These are phyloP conservation scores for Ulota crispa DNA, from an alignment of 225 moss, liverwort and hornwort genomes.

Conservation along the genomic window DNA sequence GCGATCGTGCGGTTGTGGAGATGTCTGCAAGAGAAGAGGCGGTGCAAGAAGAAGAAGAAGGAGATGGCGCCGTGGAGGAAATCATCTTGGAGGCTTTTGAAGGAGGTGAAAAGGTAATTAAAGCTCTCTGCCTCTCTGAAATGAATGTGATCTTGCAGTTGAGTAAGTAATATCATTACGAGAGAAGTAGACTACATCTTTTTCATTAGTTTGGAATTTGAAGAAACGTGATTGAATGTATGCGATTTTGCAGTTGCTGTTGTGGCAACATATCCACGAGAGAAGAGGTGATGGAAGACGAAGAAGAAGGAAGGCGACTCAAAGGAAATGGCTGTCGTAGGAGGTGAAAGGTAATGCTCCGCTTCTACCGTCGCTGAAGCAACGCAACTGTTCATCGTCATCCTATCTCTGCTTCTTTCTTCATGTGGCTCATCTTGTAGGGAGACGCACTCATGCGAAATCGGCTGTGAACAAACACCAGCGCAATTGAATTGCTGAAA, in stretches of 20 bases:
- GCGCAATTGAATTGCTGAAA: neutral
- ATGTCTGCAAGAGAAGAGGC: neutral
- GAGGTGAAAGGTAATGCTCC: constrained; percentile 20
- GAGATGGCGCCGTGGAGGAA: neutral
- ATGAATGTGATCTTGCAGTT: neutral
- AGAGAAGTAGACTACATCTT: neutral
- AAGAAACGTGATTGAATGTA: neutral
- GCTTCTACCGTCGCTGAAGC: constrained; percentile 17
- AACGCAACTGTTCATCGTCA: constrained; percentile 39
- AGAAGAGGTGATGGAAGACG: neutral
- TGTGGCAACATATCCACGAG: neutral
- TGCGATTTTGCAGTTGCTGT: neutral
- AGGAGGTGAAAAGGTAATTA: neutral
- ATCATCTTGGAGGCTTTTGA: neutral
- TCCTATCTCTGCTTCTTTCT: neutral
- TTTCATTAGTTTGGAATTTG: neutral
- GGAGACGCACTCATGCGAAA: neutral
- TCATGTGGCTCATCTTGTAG: neutral
- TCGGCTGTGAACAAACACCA: neutral
- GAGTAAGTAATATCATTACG: neutral
- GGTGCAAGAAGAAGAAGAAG: neutral
- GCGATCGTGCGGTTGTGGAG: neutral
- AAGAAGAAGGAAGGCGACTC: neutral
- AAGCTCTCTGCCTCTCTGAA: neutral
- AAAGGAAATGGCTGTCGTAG: neutral